Percentiles rank a stretch among this genome's conserved stretches.
Conservation (phyloP, 768 basidiomycete genomes). For the Hygrocybe punicea region DNA sequence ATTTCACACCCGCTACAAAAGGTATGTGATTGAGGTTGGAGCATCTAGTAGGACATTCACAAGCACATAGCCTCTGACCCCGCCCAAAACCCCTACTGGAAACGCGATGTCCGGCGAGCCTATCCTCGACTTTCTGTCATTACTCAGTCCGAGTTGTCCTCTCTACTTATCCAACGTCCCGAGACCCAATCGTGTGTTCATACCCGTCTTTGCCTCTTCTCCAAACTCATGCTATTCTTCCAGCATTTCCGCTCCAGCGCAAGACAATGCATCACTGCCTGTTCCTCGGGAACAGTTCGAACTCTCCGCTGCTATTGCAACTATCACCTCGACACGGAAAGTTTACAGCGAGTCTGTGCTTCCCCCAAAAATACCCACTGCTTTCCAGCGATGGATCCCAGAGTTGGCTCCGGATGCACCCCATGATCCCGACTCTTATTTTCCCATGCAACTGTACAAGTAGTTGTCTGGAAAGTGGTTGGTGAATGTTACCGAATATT, state of each 20-base stretch:
- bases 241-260: slow-evolving; percentile 55
- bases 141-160: slow-evolving; percentile 78
- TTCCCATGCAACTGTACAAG: slow-evolving; percentile 73
- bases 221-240: neutral
- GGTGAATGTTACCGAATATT: neutral
- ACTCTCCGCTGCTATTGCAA: slow-evolving; percentile 68
- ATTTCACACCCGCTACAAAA: slow-evolving; percentile 84
- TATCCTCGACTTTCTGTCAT: slow-evolving; percentile 91
- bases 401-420: slow-evolving; percentile 72
- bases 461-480: slow-evolving; percentile 17
- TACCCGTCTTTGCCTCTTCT: neutral
- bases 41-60: neutral
- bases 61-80: slow-evolving; percentile 67
- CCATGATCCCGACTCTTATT: slow-evolving; percentile 77
- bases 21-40: slow-evolving; percentile 42
- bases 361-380: slow-evolving; percentile 69
- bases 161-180: slow-evolving; percentile 78
- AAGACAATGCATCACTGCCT: slow-evolving; percentile 34
- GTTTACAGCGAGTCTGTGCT: slow-evolving; percentile 61
- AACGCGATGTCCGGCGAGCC: slow-evolving; percentile 87
- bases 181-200: slow-evolving; percentile 56
- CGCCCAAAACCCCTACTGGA: slow-evolving; percentile 92
- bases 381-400: slow-evolving; percentile 73
- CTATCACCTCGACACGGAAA: slow-evolving; percentile 54
- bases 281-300: slow-evolving; percentile 48